Percentiles rank a stretch among this genome's conserved stretches.
Evolutionary conservation across 345 rosid genomes (phyloP).

Genomic region (Balakata baccata): DNA sequence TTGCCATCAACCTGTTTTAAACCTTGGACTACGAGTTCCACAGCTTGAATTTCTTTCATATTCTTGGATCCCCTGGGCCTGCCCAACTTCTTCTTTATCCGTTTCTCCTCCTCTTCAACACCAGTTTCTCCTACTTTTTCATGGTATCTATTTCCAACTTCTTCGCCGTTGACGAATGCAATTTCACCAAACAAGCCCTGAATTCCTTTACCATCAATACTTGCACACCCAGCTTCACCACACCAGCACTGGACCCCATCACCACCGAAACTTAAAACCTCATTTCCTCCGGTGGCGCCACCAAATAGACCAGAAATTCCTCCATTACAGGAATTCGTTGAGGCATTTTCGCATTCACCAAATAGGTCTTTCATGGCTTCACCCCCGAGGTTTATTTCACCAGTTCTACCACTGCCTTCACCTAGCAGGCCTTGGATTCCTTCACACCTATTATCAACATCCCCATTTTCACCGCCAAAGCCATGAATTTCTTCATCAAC

Average conservation of each 20-base stretch:
- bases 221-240: conserved; percentile 26
- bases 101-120: not conserved
- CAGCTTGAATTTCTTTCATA: conserved; percentile 4
- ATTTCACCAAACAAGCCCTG: conserved; percentile 18
- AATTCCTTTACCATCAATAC: conserved; percentile 18
- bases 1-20: not conserved
- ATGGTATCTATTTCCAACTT: not conserved
- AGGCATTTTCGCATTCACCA: conserved; percentile 28
- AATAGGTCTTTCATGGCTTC: conserved; percentile 17
- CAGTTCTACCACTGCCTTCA: conserved; percentile 8
- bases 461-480: conserved; percentile 14
- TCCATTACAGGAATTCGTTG: conserved; percentile 10
- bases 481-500: conserved; percentile 9
- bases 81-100: conserved; percentile 21
- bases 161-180: conserved; percentile 13
- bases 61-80: conserved; percentile 20
- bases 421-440: conserved; percentile 15
- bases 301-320: conserved; percentile 22
- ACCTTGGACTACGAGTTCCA: not conserved
- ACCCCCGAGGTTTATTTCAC: not conserved
- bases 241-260: conserved; percentile 24
- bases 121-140: not conserved
- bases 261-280: not conserved
- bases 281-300: conserved; percentile 3
- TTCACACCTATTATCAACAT: conserved; percentile 17